These are phyloP conservation scores for Fusarium decemcellulare DNA, from an alignment of 2,329 filamentous ascomycete species.

Conservation along the genomic window DNA sequence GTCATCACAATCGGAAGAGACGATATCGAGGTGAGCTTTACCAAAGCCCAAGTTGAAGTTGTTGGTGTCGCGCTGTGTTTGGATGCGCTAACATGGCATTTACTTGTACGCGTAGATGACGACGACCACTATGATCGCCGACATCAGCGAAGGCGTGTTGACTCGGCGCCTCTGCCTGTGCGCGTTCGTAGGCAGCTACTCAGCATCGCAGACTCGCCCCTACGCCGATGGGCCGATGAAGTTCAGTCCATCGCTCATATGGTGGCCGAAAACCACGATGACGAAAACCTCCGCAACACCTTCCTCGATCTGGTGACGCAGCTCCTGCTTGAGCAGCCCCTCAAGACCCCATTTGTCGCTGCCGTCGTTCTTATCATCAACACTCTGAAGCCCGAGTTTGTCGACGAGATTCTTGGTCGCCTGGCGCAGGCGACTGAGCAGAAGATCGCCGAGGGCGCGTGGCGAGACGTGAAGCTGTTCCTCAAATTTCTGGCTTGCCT, in stretches of 20 bases:
- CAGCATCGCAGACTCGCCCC: slow-evolving; percentile 84
- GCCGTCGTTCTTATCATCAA: slow-evolving; percentile 87
- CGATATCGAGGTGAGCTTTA: slow-evolving; percentile 78
- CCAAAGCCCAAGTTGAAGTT: slow-evolving; percentile 42
- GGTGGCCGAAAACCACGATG: slow-evolving; percentile 88
- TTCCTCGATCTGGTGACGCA: slow-evolving; percentile 84
- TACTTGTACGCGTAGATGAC: slow-evolving; percentile 61
- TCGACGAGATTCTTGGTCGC: slow-evolving; percentile 77
- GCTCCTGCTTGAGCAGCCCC: slow-evolving; percentile 89
- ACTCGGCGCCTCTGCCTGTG: slow-evolving; percentile 77
- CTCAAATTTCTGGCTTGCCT: slow-evolving; percentile 92
- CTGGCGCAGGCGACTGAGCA: slow-evolving; percentile 74
- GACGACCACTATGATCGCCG: slow-evolving; percentile 85
- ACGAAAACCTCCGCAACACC: slow-evolving; percentile 79
- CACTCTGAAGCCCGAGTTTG: slow-evolving; percentile 80
- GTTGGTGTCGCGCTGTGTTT: slow-evolving; percentile 27
- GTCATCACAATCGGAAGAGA: slow-evolving; percentile 79
- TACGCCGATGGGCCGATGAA: slow-evolving; percentile 85
- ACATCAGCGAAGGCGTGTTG: slow-evolving; percentile 79
- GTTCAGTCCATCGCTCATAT: slow-evolving; percentile 81
- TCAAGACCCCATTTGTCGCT: slow-evolving; percentile 97
- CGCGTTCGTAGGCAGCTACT: slow-evolving; percentile 85
- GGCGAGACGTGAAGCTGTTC: slow-evolving; percentile 92
- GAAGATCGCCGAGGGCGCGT: slow-evolving; percentile 80
- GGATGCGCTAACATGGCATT: slow-evolving; percentile 34